phyloP scores from a whole-genome alignment of 495 filamentous ascomycete genomes.

The Choiromyces venosus region DNA sequence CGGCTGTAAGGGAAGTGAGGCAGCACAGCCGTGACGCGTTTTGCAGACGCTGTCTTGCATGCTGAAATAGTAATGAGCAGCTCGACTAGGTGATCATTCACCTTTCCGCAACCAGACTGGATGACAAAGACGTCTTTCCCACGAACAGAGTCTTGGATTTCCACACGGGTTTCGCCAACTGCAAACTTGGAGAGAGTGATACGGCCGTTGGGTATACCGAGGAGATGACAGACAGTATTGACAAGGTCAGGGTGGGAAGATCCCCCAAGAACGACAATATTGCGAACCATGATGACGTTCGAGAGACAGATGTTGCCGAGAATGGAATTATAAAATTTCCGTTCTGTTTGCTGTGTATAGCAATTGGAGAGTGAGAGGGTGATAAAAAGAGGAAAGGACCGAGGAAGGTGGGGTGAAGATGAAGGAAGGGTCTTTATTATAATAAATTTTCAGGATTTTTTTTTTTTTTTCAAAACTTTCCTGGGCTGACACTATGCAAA shows the following conservation, averaged over 20 bases:
- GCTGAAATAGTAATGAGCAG: constrained; percentile 93
- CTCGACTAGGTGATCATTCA: constrained; percentile 95
- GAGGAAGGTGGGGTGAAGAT: background rate
- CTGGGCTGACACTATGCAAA: background rate
- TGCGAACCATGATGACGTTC: constrained; percentile 69
- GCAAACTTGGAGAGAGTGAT: constrained; percentile 85
- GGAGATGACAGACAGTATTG: constrained; percentile 73
- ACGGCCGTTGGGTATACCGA: constrained; percentile 76
- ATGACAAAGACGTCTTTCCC: constrained; percentile 98
- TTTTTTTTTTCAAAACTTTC: background rate
- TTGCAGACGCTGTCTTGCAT: constrained; percentile 92
- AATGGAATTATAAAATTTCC: background rate
- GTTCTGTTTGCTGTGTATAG: background rate
- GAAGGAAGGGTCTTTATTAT: background rate
- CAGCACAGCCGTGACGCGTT: constrained; percentile 84
- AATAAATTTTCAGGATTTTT: background rate
- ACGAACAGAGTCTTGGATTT: constrained; percentile 90
- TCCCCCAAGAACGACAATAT: constrained; percentile 89
- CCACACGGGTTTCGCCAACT: constrained; percentile 88
- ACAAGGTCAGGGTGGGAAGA: constrained; percentile 86
- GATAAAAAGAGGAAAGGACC: background rate
- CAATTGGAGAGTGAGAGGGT: background rate
- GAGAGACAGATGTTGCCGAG: background rate
- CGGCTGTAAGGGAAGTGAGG: constrained; percentile 94
- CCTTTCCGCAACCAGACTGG: constrained; percentile 75